Evolutionary conservation across 305 asterid species (phyloP).

Genomic region (Nicotiana rustica): DNA sequence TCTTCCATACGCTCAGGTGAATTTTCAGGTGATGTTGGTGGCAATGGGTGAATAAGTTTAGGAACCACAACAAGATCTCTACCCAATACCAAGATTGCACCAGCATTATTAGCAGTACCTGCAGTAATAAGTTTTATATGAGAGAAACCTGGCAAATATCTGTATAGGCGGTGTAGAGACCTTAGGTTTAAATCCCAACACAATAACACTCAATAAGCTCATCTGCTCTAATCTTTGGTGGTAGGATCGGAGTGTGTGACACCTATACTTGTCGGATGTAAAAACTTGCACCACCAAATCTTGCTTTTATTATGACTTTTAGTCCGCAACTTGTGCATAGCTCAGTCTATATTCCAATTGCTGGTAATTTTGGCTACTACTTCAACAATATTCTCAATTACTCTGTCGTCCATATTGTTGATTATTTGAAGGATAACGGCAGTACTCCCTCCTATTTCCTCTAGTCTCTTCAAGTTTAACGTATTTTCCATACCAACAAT

Average conservation of each 20-base stretch:
- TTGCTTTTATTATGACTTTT: neutral
- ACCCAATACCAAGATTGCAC: slow-evolving; percentile 98
- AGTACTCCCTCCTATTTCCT: slow-evolving; percentile 1
- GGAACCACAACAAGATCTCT: slow-evolving; percentile 99
- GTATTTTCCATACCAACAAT: slow-evolving; percentile 6
- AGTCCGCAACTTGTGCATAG: neutral
- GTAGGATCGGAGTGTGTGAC: neutral
- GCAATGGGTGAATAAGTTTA: slow-evolving; percentile 91
- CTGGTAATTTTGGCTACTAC: slow-evolving; percentile 1
- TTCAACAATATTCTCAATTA: neutral
- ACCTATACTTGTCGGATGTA: slow-evolving; percentile 23
- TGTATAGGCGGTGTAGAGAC: neutral
- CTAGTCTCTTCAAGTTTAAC: neutral
- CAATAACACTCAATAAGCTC: neutral
- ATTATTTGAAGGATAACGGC: slow-evolving; percentile 8
- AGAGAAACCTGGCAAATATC: neutral
- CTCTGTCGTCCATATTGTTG: neutral
- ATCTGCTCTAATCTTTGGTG: neutral
- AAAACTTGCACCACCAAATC: neutral
- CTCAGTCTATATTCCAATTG: neutral
- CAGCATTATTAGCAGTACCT: slow-evolving; percentile 99
- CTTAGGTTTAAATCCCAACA: neutral
- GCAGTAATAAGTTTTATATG: slow-evolving; percentile 1
- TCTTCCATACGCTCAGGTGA: slow-evolving; percentile 94
- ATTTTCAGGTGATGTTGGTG: slow-evolving; percentile 96